A percentile compares a stretch with the other conserved stretches of the same genome.
These are phyloP conservation scores for Candida argentea DNA, from an alignment of 805 yeast genomes.

Conservation along the genomic window DNA sequence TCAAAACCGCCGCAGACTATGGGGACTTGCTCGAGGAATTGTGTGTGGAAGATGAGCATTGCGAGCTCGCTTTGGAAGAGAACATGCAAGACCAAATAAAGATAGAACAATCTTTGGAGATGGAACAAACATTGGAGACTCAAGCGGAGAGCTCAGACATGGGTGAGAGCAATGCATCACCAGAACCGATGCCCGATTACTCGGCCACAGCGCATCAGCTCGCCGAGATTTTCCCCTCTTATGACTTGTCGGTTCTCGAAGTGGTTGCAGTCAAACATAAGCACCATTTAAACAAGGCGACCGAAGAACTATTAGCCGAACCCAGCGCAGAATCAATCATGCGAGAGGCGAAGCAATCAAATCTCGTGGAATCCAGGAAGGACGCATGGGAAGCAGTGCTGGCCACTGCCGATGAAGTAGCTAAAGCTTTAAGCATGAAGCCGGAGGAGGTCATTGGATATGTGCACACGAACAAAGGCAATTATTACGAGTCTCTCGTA, in stretches of 20 bases:
- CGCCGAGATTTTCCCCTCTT: slow-evolving; percentile 44
- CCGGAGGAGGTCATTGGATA: slow-evolving; percentile 10
- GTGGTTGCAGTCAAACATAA: slow-evolving; percentile 17
- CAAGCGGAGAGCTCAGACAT: no score
- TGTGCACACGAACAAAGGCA: slow-evolving; percentile 17
- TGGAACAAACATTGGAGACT: no score
- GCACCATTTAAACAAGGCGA: slow-evolving; percentile 20
- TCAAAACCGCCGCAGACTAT: slow-evolving; percentile 13
- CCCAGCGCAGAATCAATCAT: slow-evolving; percentile 1
- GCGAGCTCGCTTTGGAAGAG: no score
- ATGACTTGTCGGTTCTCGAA: slow-evolving; percentile 18
- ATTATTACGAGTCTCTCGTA: slow-evolving; percentile 22
- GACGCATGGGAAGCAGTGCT: slow-evolving; percentile 6
- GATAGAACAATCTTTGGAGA: no score
- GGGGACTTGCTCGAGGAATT: slow-evolving; percentile 17
- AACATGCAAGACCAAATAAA: no score
- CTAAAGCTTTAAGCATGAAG: slow-evolving; percentile 10
- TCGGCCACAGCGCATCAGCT: no score
- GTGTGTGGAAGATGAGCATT: slow-evolving; percentile 8
- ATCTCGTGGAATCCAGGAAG: no score
- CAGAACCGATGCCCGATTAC: no score
- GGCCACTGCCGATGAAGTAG: slow-evolving; percentile 8
- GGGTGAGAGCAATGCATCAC: no score
- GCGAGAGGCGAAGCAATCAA: no score
- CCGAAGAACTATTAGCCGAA: slow-evolving; percentile 9